Evolutionary conservation across 129 eudicot genomes (phyloP).

Genomic region (Silybum marianum): DNA sequence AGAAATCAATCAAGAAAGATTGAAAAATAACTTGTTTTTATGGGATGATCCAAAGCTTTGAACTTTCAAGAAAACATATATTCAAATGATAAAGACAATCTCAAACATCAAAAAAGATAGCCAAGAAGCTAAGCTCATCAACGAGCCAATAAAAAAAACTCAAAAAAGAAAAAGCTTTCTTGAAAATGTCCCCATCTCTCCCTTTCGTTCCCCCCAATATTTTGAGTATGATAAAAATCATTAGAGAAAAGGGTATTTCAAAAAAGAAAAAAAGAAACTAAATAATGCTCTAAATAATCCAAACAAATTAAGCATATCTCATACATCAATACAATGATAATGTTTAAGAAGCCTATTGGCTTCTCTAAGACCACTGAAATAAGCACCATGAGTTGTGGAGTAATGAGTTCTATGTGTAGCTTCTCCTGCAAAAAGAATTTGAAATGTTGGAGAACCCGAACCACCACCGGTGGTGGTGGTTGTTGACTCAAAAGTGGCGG

Average conservation of each 20-base stretch:
- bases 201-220: slow-evolving; percentile 33
- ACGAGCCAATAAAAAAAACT: slow-evolving; percentile 29
- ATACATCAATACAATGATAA: slow-evolving; percentile 53
- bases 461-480: neutral
- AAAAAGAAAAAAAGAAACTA: slow-evolving; percentile 27
- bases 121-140: slow-evolving; percentile 14
- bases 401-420: slow-evolving; percentile 93
- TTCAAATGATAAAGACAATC: slow-evolving; percentile 33
- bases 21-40: neutral
- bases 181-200: slow-evolving; percentile 40
- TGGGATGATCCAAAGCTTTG: neutral
- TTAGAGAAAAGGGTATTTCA: slow-evolving; percentile 39
- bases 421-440: slow-evolving; percentile 92
- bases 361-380: slow-evolving; percentile 89
- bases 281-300: slow-evolving; percentile 19
- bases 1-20: no score
- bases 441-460: slow-evolving; percentile 41
- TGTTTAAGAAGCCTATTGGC: slow-evolving; percentile 92
- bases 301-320: slow-evolving; percentile 25
- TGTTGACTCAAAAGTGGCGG: slow-evolving; percentile 14
- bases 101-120: slow-evolving; percentile 29
- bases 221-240: slow-evolving; percentile 30
- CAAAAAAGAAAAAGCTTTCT: slow-evolving; percentile 24
- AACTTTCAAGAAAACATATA: neutral
- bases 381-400: slow-evolving; percentile 97